Evolutionary conservation across 345 rosid genomes (phyloP).

Genomic region (Populus tremula): DNA sequence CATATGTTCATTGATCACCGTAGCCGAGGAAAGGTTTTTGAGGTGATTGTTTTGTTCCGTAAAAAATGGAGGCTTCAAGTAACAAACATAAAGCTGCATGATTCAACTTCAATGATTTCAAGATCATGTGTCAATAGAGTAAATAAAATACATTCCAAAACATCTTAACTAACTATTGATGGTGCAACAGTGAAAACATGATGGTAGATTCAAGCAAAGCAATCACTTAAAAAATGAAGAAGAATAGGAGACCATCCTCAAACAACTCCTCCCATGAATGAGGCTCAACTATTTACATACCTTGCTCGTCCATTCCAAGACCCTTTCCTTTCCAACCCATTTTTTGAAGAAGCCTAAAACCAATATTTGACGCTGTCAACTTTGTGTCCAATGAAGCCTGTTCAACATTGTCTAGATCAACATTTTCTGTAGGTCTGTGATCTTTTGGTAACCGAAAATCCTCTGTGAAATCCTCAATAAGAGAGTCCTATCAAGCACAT

Average conservation of each 20-base stretch:
- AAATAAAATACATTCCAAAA: neutral
- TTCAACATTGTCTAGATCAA: slow-evolving; percentile 83
- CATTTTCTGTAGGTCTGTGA: slow-evolving; percentile 75
- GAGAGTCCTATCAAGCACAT: slow-evolving; percentile 51
- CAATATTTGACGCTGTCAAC: slow-evolving; percentile 79
- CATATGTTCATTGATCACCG: neutral
- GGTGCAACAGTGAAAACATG: neutral
- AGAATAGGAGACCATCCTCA: neutral
- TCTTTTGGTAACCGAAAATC: slow-evolving; percentile 74
- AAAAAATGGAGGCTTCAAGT: neutral
- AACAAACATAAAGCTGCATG: neutral
- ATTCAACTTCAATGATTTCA: neutral
- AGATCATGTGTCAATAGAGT: neutral
- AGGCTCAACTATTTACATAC: slow-evolving; percentile 28
- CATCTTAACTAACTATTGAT: neutral
- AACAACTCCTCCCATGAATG: neutral
- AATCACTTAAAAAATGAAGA: neutral
- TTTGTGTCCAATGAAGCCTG: slow-evolving; percentile 80
- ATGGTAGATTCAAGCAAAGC: neutral
- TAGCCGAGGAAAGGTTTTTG: neutral
- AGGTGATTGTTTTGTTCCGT: neutral
- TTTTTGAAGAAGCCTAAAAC: slow-evolving; percentile 92
- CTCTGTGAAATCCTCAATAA: slow-evolving; percentile 61
- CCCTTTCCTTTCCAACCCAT: slow-evolving; percentile 99
- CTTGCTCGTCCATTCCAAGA: slow-evolving; percentile 93